Base-by-base conservation (phyloP, 139 green algal genomes). In the Pseudopediastrum boryanum region DNA sequence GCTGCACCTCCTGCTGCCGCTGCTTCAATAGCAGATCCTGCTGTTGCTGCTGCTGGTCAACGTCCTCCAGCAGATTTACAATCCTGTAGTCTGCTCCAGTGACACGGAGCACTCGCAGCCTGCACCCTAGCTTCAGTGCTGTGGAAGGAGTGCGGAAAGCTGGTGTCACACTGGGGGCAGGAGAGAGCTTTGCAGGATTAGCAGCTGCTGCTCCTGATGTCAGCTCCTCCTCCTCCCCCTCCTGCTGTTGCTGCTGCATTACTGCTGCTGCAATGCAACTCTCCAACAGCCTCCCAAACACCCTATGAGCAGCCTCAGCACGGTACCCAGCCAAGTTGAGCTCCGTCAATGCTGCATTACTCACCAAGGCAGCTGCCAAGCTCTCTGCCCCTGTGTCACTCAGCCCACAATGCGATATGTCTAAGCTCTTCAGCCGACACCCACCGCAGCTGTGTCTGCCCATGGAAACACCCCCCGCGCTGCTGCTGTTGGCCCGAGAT, bases 401-500 rank as follows among this genome's bases (percentile, higher is more conserved):
- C 2, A 64, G 27, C 27, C 29, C 59, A 21, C 59, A 68, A 36
- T 68, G 59, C 6, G 59, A 31, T 19, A 38, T n/a, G 59, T 35
- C 25, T 10, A 41, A 19, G 59, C 33, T 31, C 59, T 41, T 19
- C n/a, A 38, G 27, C 27, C 59, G 29, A 19, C 59, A 68, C n/a
- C 59, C 59, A 35, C 59, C n/a, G 33, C 59, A 68, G 61, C 61
- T 7, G 61, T 7, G 9, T 35, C 13, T 21, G n/a, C 7, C 61
- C n/a, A n/a, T n/a, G n/a, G n/a, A n/a, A n/a, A n/a, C n/a, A n/a
- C n/a, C n/a, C n/a, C 21, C 9, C 21, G 36, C 41, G 66, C 42
- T 74, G 66, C 42, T 59, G 42, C 42, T 74, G 66, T 27, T n/a
- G n/a, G n/a, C n/a, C n/a, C n/a, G n/a, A n/a, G n/a, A n/a, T 59